Evolutionary conservation across 1,284 basidiomycete species (phyloP), one percentile per base, ranked within the genome.

Genomic region (Rhodotorula sp.): DNA sequence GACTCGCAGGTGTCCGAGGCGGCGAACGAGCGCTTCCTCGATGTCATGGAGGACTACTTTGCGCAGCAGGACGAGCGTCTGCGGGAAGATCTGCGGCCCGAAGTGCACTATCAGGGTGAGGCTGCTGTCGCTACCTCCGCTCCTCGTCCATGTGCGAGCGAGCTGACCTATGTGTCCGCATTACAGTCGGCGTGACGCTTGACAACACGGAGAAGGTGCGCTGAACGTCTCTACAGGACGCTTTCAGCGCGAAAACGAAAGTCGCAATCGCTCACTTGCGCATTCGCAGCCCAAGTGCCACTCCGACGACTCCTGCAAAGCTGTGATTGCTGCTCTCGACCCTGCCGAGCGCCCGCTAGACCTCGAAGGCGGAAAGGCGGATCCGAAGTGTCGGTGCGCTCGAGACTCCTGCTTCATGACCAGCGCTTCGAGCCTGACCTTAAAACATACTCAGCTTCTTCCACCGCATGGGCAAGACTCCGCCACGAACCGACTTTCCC

Each of bases 141-240:
- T 4, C 21, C 21, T 4, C 2, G 4, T 21, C 19, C 17, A 14
- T 19, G 1, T 13, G 17, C 12, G 25, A 3, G 13, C 21, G 3
- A 9, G 17, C 65, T 49, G 45, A 61, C 9, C 16, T 7, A 4
- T 2, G 0, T 62, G 79, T 74, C 0, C n/a, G 12, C 21, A 9
- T 2, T 1, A n/a, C 61, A 72, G 73, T 75, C 44, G 77, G 77
- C 27, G 75, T 73, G 1, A 77, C 92, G 1, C 87, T 95, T 27
- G 93, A 95, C 82, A 92, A 93, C 80, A 96, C 92, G 0, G 93
- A 96, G 82, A 93, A 92, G 79, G 73, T 74, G 25, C n/a, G 57
- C 91, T 91, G 13, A 92, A 91, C 7, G 2, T 14, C 7, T 34
- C 34, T 34, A 34, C 34, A 34, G 34, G 34, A 34, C 34, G 34